Percentiles rank a stretch among this genome's conserved stretches.
These are phyloP conservation scores for Cordyceps militaris DNA, from an alignment of 2,329 filamentous ascomycete genomes.

Conservation along the genomic window DNA sequence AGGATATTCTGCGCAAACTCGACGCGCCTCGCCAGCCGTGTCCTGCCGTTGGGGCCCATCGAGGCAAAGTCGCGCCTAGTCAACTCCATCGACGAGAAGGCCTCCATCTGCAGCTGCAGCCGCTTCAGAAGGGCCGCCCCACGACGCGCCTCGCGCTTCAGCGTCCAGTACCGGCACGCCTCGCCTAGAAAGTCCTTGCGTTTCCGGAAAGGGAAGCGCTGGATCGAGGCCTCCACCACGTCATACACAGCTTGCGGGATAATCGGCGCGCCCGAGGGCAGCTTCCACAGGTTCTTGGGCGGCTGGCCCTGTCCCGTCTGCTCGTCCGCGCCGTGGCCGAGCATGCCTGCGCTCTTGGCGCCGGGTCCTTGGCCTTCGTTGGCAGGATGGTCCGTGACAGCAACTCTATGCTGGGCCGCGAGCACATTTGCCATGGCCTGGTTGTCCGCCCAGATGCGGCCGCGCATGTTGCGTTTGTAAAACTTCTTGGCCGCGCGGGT, in stretches of 20 bases:
- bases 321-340: constrained; percentile 65
- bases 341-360: constrained; percentile 67
- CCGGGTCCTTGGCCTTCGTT: constrained; percentile 82
- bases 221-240: constrained; percentile 74
- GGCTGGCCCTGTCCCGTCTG: constrained; percentile 46
- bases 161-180: constrained; percentile 93
- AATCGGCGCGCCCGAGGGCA: constrained; percentile 90
- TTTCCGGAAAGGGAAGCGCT: constrained; percentile 72
- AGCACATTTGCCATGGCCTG: constrained; percentile 75
- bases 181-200: constrained; percentile 90
- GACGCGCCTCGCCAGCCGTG: constrained; percentile 72
- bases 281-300: constrained; percentile 60
- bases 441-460: constrained; percentile 85
- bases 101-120: constrained; percentile 88
- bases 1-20: constrained; percentile 76
- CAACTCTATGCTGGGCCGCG: constrained; percentile 62
- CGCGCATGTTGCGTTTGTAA: constrained; percentile 84
- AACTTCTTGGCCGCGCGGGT: constrained; percentile 79
- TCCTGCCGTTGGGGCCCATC: constrained; percentile 79
- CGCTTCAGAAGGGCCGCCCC: constrained; percentile 89
- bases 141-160: constrained; percentile 87
- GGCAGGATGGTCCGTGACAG: constrained; percentile 59
- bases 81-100: constrained; percentile 95
- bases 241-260: constrained; percentile 86
- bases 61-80: constrained; percentile 91